Percentiles rank a stretch among this genome's conserved stretches.
phyloP scores from a whole-genome alignment of 1,139 yeast genomes.

The Pneumocystis jirovecii region DNA sequence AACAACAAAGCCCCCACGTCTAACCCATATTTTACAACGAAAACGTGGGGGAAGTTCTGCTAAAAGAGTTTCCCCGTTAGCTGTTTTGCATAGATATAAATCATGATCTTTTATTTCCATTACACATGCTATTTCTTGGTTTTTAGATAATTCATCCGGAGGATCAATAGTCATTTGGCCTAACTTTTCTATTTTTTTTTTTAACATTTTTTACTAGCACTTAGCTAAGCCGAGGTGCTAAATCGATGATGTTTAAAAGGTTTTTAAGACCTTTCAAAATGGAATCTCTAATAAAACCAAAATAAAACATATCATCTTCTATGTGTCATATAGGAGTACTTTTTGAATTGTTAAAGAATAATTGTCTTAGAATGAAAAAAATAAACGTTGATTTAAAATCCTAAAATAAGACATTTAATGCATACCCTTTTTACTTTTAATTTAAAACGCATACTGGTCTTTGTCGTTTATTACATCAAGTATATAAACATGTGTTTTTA shows the following conservation, averaged over 20 bases:
- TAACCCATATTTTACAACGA: conserved; percentile 26
- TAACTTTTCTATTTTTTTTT: background rate
- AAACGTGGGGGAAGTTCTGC: conserved; percentile 27
- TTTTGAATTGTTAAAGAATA: background rate
- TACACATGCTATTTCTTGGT: background rate
- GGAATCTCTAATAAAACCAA: background rate
- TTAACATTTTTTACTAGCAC: background rate
- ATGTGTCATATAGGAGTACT: background rate
- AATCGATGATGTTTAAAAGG: background rate
- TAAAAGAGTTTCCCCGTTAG: conserved; percentile 1
- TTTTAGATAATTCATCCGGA: background rate
- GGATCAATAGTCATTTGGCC: background rate
- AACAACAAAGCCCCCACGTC: conserved; percentile 27
- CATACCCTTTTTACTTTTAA: background rate
- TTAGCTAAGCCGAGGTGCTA: background rate
- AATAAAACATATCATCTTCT: background rate
- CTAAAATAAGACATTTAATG: background rate
- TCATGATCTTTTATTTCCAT: background rate
- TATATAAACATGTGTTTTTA: background rate
- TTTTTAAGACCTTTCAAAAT: background rate
- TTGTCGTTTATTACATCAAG: background rate
- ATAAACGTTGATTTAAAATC: background rate
- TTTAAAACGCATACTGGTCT: background rate
- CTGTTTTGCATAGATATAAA: background rate
- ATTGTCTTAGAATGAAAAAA: background rate